phyloP scores from a whole-genome alignment of 192 early-diverging fungal species.

The Entomortierella parvispora region DNA sequence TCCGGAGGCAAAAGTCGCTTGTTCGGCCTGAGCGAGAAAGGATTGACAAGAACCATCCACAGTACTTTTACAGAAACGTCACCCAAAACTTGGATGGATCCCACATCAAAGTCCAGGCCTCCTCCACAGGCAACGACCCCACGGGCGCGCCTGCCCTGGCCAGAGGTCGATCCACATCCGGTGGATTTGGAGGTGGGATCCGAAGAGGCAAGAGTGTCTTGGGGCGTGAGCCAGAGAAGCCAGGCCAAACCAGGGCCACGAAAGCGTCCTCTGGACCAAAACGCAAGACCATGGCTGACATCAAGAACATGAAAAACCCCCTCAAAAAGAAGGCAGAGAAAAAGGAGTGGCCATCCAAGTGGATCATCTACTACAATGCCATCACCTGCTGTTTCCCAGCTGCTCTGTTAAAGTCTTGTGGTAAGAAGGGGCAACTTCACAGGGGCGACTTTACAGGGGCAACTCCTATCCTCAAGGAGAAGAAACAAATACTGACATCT shows the following conservation, averaged over 20 bases:
- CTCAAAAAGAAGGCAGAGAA: constrained; percentile 38
- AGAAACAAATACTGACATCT: neutral
- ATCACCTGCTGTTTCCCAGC: constrained; percentile 58
- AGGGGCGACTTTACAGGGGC: no score
- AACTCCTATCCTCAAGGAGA: no score
- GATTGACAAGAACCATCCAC: constrained; percentile 59
- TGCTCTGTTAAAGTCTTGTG: constrained; percentile 35
- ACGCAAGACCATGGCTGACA: constrained; percentile 47
- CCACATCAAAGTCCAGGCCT: constrained; percentile 37
- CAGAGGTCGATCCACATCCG: constrained; percentile 4
- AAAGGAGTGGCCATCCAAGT: constrained; percentile 48
- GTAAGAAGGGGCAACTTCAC: no score
- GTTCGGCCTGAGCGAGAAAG: constrained; percentile 73
- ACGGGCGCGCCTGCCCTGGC: constrained; percentile 11
- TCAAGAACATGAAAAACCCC: constrained; percentile 58
- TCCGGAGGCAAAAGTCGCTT: constrained; percentile 70
- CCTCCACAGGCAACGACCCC: constrained; percentile 42
- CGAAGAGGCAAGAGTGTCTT: constrained; percentile 42
- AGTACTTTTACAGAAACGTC: constrained; percentile 60
- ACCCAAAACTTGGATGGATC: constrained; percentile 50
- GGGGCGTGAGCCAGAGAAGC: constrained; percentile 50
- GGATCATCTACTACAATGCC: constrained; percentile 58
- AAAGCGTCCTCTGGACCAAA: constrained; percentile 26
- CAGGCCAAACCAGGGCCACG: constrained; percentile 42
- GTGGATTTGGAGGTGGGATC: constrained; percentile 14